Percentiles rank a stretch among this genome's conserved stretches.
Conservation (phyloP, 768 basidiomycete species). For the Panaeolus cyanescens region DNA sequence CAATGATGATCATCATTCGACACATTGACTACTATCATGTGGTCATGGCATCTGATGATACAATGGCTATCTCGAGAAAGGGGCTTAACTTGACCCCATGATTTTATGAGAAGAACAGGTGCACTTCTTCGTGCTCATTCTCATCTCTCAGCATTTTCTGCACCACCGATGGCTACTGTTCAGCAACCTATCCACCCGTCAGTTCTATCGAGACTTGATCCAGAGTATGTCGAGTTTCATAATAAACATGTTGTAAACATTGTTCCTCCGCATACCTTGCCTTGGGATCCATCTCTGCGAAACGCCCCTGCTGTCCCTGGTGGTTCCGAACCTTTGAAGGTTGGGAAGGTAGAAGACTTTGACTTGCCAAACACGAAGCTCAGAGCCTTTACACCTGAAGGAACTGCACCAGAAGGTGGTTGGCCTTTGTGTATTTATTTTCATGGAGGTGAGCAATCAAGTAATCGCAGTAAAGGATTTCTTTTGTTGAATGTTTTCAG, state of each 20-base stretch:
- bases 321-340: slow-evolving; percentile 53
- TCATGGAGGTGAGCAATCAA: slow-evolving; percentile 58
- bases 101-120: no score
- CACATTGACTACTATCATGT: not conserved
- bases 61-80: not conserved
- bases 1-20: not conserved
- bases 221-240: slow-evolving; percentile 69
- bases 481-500: slow-evolving; percentile 29
- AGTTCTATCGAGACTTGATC: slow-evolving; percentile 57
- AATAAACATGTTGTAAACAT: slow-evolving; percentile 47
- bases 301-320: slow-evolving; percentile 56
- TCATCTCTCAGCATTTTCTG: no score
- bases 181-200: slow-evolving; percentile 64
- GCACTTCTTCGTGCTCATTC: no score
- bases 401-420: slow-evolving; percentile 47
- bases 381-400: slow-evolving; percentile 66
- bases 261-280: slow-evolving; percentile 53
- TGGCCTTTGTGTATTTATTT: slow-evolving; percentile 79
- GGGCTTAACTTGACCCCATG: no score
- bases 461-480: not conserved
- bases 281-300: slow-evolving; percentile 64
- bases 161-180: not conserved
- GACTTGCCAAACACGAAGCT: slow-evolving; percentile 52
- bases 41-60: not conserved
- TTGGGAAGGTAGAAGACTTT: slow-evolving; percentile 57